Base-by-base conservation (phyloP, 192 early-diverging fungal genomes). In the Gamsiella multidivaricata region DNA sequence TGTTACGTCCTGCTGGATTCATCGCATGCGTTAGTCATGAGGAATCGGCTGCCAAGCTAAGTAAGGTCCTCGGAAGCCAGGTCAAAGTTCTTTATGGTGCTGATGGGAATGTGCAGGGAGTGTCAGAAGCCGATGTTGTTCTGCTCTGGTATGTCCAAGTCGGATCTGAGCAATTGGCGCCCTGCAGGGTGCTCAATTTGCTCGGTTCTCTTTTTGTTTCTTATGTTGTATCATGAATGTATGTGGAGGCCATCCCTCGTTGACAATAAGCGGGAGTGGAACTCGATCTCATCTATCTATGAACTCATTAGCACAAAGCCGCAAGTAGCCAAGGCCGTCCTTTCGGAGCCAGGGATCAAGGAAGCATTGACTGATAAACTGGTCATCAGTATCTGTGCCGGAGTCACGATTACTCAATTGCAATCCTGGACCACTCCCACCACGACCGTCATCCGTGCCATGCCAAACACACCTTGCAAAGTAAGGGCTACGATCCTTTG, bases 391-490 rank as follows among this genome's bases (percentile, higher is more conserved):
- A 83, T 87, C 42, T 83, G 82, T 43, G 85, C 85, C 11, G 85
- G 85, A 9, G 83, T 87, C 17, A 79, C 79, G 18, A 85, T 87
- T 46, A 60, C 65, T 20, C 85, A 85, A 57, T 49, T 87, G 28
- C 75, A 80, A 46, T 64, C 74, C 5, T 87, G 83, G 83, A 65
- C 81, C n/a, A 79, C 82, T 33, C 58, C 79, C 11, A 60, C 79
- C 17, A 80, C 83, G 3, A 74, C 76, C 28, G 62, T 87, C 29
- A 84, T 87, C 39, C 74, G 85, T 5, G 85, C 85, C 49, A 87
- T 87, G 85, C 85, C 85, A 12, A 87, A 87, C 67, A 87, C 85
- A 18, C 83, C 83, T 8, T 87, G 84, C 79, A 83, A 73, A 65
- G 84, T 83, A 61, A 46, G 45, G n/a, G n/a, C n/a, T n/a, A n/a